These are phyloP conservation scores for Leptodontidium sp. DNA, from an alignment of 2,329 filamentous ascomycete genomes.

Conservation along the genomic window DNA sequence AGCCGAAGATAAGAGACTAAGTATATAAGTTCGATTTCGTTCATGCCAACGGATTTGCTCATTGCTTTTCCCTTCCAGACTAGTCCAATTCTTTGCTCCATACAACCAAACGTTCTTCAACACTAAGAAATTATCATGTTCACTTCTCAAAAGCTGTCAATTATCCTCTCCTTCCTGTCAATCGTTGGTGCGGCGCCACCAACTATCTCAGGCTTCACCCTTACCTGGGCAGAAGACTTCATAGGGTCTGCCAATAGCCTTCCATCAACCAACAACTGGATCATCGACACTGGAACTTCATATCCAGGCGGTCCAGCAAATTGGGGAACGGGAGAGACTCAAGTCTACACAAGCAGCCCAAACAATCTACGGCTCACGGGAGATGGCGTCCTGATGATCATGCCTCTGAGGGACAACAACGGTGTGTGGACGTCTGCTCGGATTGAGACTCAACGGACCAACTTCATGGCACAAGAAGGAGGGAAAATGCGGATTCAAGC, in stretches of 20 bases:
- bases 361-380: constrained; percentile 52
- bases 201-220: constrained; percentile 1
- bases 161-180: constrained; percentile 1
- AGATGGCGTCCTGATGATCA: constrained; percentile 51
- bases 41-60: too few relatives aligned
- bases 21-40: not conserved
- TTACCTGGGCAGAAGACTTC: constrained; percentile 15
- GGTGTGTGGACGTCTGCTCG: constrained; percentile 54
- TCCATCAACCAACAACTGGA: constrained; percentile 10
- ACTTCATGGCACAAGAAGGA: constrained; percentile 48
- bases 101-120: not conserved
- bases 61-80: not conserved
- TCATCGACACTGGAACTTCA: constrained; percentile 15
- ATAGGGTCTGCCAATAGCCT: constrained; percentile 8
- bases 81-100: not conserved
- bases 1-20: not conserved
- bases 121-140: not conserved
- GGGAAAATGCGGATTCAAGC: constrained; percentile 51
- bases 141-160: not conserved
- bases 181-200: not conserved
- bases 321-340: constrained; percentile 59
- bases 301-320: constrained; percentile 37
- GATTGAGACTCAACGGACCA: constrained; percentile 50
- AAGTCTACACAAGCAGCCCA: constrained; percentile 53
- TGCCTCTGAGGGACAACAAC: constrained; percentile 36